phyloP scores from a whole-genome alignment of 441 rosid species.

The Metrosideros polymorpha region DNA sequence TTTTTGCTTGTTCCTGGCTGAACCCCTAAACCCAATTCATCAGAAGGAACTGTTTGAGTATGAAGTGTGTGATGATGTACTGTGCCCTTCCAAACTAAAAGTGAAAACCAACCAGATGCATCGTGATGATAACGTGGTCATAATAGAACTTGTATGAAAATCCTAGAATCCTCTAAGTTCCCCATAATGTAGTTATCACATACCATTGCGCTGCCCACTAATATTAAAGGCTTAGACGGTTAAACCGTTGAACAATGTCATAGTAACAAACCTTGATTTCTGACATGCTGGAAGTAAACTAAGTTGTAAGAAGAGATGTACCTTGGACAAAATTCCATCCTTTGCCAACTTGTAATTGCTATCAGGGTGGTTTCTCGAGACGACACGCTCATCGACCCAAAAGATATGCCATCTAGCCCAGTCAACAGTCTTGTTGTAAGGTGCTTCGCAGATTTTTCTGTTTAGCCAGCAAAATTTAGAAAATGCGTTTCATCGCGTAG shows the following conservation, averaged over 20 bases:
- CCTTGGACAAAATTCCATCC: conserved; percentile 71
- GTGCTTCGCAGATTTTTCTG: conserved; percentile 82
- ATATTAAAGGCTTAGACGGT: neutral
- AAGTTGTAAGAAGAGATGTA: conserved; percentile 2
- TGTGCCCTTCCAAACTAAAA: neutral
- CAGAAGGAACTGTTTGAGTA: neutral
- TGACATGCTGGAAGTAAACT: neutral
- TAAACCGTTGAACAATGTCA: neutral
- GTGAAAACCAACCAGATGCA: neutral
- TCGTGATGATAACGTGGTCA: neutral
- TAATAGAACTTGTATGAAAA: neutral
- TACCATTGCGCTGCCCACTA: neutral
- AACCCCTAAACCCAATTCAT: neutral
- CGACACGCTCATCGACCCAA: conserved; percentile 83
- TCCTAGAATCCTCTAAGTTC: neutral
- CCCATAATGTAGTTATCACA: neutral
- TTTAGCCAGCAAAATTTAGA: neutral
- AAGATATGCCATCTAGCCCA: conserved; percentile 87
- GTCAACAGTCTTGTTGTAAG: conserved; percentile 75
- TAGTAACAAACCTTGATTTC: neutral
- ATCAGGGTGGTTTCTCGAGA: conserved; percentile 64
- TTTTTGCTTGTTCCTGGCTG: neutral
- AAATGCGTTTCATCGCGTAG: neutral
- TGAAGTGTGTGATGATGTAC: neutral
- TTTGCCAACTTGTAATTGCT: conserved; percentile 87